Conservation (phyloP, 2,329 filamentous ascomycete species). For the Triangularia setosa region DNA sequence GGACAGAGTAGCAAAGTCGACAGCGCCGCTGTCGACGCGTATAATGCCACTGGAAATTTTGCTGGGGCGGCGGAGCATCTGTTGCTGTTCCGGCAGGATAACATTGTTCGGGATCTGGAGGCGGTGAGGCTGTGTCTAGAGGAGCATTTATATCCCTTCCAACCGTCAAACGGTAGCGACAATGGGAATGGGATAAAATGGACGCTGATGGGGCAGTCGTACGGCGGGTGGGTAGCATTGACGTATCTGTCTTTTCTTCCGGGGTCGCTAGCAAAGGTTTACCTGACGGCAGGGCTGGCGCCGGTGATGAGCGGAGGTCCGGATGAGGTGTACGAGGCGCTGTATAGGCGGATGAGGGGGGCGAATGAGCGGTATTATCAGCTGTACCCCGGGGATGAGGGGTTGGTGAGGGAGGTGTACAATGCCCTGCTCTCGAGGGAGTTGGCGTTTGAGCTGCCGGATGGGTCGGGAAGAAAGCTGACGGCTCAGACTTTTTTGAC, state of each 20-base stretch:
- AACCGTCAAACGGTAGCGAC: constrained; percentile 30
- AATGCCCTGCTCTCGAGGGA: background rate
- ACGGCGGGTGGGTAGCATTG: constrained; percentile 68
- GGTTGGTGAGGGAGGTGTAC: constrained; percentile 46
- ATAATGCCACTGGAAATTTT: constrained; percentile 51
- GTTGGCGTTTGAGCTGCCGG: constrained; percentile 32
- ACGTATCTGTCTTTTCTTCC: constrained; percentile 67
- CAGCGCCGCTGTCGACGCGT: constrained; percentile 45
- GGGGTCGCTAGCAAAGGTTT: constrained; percentile 58
- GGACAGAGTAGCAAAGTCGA: constrained; percentile 59
- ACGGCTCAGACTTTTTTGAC: constrained; percentile 57
- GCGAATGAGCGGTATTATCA: constrained; percentile 62
- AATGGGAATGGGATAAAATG: constrained; percentile 59
- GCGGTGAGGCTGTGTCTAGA: constrained; percentile 61
- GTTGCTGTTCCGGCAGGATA: constrained; percentile 66
- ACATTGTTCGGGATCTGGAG: constrained; percentile 70
- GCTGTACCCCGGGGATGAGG: constrained; percentile 63
- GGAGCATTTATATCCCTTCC: constrained; percentile 13
- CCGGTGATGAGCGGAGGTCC: constrained; percentile 54
- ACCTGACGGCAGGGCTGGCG: constrained; percentile 63
- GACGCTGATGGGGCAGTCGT: constrained; percentile 68
- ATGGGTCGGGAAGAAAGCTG: constrained; percentile 40
- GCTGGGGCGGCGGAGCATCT: constrained; percentile 59
- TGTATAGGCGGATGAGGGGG: constrained; percentile 54
- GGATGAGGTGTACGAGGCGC: constrained; percentile 58